phyloP scores from a whole-genome alignment of 2,329 filamentous ascomycete species.

The Exophiala spinifera region DNA sequence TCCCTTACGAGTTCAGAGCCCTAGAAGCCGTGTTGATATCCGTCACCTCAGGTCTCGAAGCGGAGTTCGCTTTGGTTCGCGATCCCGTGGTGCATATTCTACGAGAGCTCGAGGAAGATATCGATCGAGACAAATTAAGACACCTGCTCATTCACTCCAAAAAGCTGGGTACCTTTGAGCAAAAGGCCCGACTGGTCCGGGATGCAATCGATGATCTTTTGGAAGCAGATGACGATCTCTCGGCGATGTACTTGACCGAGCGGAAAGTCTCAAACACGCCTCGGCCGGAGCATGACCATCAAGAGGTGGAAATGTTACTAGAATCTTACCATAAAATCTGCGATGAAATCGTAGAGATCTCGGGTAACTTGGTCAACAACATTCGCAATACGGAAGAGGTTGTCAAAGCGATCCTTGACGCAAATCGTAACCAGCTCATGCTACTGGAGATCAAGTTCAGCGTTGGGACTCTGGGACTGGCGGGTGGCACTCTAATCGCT shows the following conservation, averaged over 20 bases:
- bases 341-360: constrained; percentile 95
- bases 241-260: constrained; percentile 93
- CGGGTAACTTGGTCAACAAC: constrained; percentile 85
- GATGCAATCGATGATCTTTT: constrained; percentile 93
- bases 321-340: constrained; percentile 98
- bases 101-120: constrained; percentile 89
- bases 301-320: constrained; percentile 92
- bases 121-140: constrained; percentile 88
- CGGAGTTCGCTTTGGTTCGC: constrained; percentile 88
- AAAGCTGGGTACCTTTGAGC: constrained; percentile 92
- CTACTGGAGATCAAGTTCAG: constrained; percentile 93
- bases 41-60: constrained; percentile 86
- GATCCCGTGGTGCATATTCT: constrained; percentile 89
- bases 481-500: constrained; percentile 89
- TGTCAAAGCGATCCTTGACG: constrained; percentile 93
- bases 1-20: constrained; percentile 94
- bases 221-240: constrained; percentile 92
- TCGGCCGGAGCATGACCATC: constrained; percentile 80
- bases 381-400: constrained; percentile 99
- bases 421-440: constrained; percentile 98
- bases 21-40: constrained; percentile 93
- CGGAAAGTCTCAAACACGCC: constrained; percentile 67
- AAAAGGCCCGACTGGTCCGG: constrained; percentile 88
- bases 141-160: constrained; percentile 92
- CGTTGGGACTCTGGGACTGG: constrained; percentile 90